These are phyloP conservation scores for Ceratobasidium sp. DNA, from an alignment of 1,284 basidiomycete species.

Conservation along the genomic window DNA sequence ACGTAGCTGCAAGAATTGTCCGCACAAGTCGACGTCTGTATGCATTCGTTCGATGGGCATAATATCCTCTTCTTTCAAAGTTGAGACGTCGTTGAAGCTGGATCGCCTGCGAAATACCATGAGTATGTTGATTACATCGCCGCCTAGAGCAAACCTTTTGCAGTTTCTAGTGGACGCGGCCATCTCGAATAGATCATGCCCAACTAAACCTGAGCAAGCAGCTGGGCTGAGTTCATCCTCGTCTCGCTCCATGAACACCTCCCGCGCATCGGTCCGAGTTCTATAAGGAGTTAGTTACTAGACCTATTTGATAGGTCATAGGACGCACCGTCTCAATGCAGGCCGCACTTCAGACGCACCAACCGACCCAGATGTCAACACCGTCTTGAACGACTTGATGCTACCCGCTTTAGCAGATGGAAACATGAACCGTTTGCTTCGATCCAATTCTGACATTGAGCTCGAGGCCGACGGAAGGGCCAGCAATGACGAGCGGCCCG, in stretches of 20 bases:
- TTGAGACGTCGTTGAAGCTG: slow-evolving; percentile 33
- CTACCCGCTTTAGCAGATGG: slow-evolving; percentile 18
- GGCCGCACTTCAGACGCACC: slow-evolving; percentile 11
- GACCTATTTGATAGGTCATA: background rate
- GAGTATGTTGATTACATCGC: background rate
- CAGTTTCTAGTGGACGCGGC: background rate
- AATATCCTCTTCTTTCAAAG: slow-evolving; percentile 15
- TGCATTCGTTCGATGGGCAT: slow-evolving; percentile 33
- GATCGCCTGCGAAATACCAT: slow-evolving; percentile 26
- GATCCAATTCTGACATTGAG: slow-evolving; percentile 21
- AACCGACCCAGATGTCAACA: background rate
- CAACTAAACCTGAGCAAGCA: background rate
- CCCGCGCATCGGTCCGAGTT: slow-evolving; percentile 26
- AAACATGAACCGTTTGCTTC: slow-evolving; percentile 18
- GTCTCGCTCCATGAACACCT: slow-evolving; percentile 19
- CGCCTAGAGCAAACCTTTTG: slow-evolving; percentile 1
- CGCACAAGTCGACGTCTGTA: slow-evolving; percentile 40
- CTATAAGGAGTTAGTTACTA: background rate
- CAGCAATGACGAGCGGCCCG: slow-evolving; percentile 12
- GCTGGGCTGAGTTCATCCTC: slow-evolving; percentile 21
- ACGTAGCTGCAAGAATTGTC: slow-evolving; percentile 36
- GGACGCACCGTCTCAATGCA: slow-evolving; percentile 20
- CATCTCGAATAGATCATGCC: background rate
- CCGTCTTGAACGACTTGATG: slow-evolving; percentile 28
- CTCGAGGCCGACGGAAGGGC: slow-evolving; percentile 31